phyloP scores from a whole-genome alignment of 176 grass and related monocot species.

The Raddia distichophylla region DNA sequence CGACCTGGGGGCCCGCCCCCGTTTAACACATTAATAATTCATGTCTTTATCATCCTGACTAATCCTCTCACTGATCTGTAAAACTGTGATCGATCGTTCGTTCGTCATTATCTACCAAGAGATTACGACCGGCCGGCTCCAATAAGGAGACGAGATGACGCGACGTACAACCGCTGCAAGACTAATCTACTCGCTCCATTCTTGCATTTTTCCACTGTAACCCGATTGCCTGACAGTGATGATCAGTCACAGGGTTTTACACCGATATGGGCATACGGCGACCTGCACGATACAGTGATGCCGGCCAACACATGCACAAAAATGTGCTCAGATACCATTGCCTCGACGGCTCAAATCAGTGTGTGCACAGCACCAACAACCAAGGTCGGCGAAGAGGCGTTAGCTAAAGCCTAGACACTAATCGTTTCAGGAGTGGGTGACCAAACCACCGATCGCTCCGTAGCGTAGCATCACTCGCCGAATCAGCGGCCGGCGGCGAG shows the following conservation, averaged over 20 bases:
- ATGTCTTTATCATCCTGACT: background rate
- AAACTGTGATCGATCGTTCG: background rate
- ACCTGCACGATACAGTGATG: too few species aligned
- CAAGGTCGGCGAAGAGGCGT: background rate
- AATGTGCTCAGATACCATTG: background rate
- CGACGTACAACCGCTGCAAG: constrained; percentile 29
- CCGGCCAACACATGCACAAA: background rate
- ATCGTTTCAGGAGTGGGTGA: constrained; percentile 33
- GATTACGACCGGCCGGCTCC: background rate
- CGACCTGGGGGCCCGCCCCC: background rate
- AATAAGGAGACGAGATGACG: background rate
- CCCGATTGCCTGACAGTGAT: background rate
- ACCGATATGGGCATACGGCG: background rate
- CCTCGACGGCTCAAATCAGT: background rate
- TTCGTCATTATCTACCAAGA: background rate
- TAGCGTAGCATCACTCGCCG: background rate
- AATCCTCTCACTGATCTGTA: background rate
- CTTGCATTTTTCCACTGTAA: background rate
- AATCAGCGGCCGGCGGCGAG: background rate
- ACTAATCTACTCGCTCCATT: background rate
- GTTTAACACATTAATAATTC: too few species aligned
- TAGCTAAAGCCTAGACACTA: background rate
- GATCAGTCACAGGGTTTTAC: background rate
- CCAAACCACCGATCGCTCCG: constrained; percentile 10
- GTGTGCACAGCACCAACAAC: background rate